Base-by-base conservation (phyloP, 1,139 yeast species). In the Pneumocystis murina region DNA sequence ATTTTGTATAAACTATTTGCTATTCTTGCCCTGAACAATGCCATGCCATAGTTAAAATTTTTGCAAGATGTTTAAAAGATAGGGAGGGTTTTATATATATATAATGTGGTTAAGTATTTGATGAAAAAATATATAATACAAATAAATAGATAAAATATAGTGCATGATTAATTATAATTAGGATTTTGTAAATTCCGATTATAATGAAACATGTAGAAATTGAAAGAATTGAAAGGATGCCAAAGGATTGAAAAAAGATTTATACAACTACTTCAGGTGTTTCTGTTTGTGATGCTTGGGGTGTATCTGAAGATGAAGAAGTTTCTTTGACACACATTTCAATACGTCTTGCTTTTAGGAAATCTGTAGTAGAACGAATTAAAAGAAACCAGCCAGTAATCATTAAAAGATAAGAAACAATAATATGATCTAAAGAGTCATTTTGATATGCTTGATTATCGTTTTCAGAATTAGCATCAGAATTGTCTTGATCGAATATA, bases 311-410 rank as follows among this genome's bases (percentile, higher is more conserved):
- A 12, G 64, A 28, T 3, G 68, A 60, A 12, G 68, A 60, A 12
- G 67, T 67, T 30, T 67, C 68, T 48, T 84, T 75, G 41, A 88
- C 85, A 30, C 77, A 80, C 67, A 73, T 76, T 72, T 91, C 97
- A 82, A 85, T 84, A 69, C 82, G 82, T 71, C 87, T 84, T n/a
- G 92, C 95, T 68, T 84, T 79, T 68, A 80, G 79, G 72, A 84
- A 92, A 72, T 87, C 95, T 63, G 80, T 76, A 30, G 86, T 69
- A 10, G 96, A 83, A 72, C 86, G 87, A 33, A 83, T 66, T 17
- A 86, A 75, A 33, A 91, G 78, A 65, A 86, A 79, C 3, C 81
- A 72, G 0, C 97, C 98, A 64, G 87, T 77, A 1, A 84, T 80
- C 68, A 87, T 82, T 59, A 87, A 75, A 0, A 81, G 80, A 67